phyloP scores from a whole-genome alignment of 441 rosid species.

The Isatis lusitanica region DNA sequence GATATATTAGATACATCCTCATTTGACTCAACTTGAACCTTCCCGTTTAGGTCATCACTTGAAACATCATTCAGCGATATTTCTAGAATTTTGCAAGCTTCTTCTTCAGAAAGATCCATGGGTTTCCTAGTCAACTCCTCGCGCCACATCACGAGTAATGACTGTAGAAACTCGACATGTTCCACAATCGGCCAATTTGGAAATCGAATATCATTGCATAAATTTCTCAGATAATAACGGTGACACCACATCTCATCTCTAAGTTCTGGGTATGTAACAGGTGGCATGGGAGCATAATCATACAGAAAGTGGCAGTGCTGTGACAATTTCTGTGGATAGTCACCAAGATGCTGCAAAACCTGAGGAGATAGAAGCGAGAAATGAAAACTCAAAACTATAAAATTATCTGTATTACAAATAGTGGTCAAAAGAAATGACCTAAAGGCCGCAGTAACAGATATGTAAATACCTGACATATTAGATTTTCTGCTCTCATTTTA shows the following conservation, averaged over 20 bases:
- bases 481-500: slow-evolving; percentile 99
- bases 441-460: slow-evolving; percentile 17
- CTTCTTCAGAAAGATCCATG: slow-evolving; percentile 99
- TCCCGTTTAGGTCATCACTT: slow-evolving; percentile 48
- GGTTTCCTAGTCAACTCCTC: slow-evolving; percentile 98
- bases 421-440: slow-evolving; percentile 26
- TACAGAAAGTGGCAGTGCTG: slow-evolving; percentile 97
- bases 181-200: slow-evolving; percentile 99
- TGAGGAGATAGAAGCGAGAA: slow-evolving; percentile 36
- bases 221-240: slow-evolving; percentile 93
- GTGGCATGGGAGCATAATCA: slow-evolving; percentile 99
- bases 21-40: slow-evolving; percentile 45
- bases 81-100: slow-evolving; percentile 94
- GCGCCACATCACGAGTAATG: slow-evolving; percentile 99
- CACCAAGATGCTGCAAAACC: slow-evolving; percentile 99
- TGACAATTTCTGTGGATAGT: slow-evolving; percentile 93
- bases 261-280: slow-evolving; percentile 98
- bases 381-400: slow-evolving; percentile 16
- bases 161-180: slow-evolving; percentile 98
- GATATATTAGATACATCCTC: slow-evolving; percentile 71
- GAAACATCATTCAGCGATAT: slow-evolving; percentile 82
- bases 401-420: slow-evolving; percentile 8
- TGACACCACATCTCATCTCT: slow-evolving; percentile 99
- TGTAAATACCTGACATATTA: slow-evolving; percentile 80
- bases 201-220: slow-evolving; percentile 94